These are phyloP conservation scores for Penicillium nordicum DNA, from an alignment of 2,329 filamentous ascomycete genomes.

Conservation along the genomic window DNA sequence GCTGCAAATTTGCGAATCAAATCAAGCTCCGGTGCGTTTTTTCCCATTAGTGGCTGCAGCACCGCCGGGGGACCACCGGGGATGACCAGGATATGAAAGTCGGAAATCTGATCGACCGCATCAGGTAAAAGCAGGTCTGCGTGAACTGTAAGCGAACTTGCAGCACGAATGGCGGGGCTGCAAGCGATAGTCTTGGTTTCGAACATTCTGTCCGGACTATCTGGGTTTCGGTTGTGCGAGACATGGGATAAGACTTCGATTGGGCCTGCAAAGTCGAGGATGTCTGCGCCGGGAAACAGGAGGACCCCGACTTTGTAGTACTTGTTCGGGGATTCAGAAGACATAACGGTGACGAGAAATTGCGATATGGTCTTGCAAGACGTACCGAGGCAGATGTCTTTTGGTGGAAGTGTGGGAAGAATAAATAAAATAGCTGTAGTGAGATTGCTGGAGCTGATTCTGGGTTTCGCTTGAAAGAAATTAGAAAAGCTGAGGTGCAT, in stretches of 20 bases:
- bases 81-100: constrained; percentile 41
- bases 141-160: constrained; percentile 27
- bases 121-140: constrained; percentile 32
- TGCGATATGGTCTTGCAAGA: not conserved
- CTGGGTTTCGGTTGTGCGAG: constrained; percentile 26
- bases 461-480: not conserved
- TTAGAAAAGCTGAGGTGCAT: not conserved
- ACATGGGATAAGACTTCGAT: constrained; percentile 37
- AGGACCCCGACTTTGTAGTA: constrained; percentile 39
- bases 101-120: constrained; percentile 24
- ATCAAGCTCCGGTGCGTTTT: constrained; percentile 18
- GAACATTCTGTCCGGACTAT: constrained; percentile 30
- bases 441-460: not conserved
- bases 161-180: constrained; percentile 23
- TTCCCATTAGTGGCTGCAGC: constrained; percentile 25
- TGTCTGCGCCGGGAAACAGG: constrained; percentile 38
- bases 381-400: not conserved
- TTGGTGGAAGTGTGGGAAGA: not conserved
- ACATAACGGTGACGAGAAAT: constrained; percentile 7
- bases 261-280: constrained; percentile 43
- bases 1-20: constrained; percentile 23
- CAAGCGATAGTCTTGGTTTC: constrained; percentile 34
- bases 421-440: not conserved
- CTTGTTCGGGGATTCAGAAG: constrained; percentile 8
- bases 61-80: constrained; percentile 33